phyloP scores from a whole-genome alignment of 1,139 yeast species.

The Magnusiomyces ingens region DNA sequence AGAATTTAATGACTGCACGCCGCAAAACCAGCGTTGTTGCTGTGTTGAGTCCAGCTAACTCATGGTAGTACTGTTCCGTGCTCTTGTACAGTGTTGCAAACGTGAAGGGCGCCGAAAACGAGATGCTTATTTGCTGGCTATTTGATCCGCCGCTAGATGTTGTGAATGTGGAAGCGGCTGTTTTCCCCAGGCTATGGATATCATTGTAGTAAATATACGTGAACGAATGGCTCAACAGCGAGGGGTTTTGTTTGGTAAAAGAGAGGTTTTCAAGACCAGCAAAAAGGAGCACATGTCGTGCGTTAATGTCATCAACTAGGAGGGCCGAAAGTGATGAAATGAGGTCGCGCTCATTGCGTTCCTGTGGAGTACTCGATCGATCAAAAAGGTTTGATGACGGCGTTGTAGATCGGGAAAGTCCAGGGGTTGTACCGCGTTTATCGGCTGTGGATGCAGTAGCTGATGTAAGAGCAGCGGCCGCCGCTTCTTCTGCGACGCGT shows the following conservation, averaged over 20 bases:
- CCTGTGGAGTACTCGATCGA: neutral
- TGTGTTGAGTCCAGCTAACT: neutral
- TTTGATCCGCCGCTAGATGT: too few species aligned
- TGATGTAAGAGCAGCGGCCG: too few species aligned
- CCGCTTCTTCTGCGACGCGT: too few species aligned
- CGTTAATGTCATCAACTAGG: neutral
- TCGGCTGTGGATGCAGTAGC: too few species aligned
- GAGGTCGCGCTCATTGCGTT: neutral
- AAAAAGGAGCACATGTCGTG: slow-evolving; percentile 2
- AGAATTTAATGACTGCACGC: neutral
- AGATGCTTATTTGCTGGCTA: too few species aligned
- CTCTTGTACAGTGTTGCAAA: neutral
- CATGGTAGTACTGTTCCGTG: neutral
- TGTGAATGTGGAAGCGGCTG: too few species aligned
- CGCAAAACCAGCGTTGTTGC: neutral
- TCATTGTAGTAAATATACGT: neutral
- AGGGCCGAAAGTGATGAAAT: neutral
- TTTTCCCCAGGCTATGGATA: neutral
- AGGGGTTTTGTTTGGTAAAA: neutral
- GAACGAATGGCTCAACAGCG: too few species aligned
- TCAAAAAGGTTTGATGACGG: neutral
- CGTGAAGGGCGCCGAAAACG: too few species aligned
- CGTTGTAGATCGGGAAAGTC: too few species aligned
- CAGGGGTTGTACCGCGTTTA: too few species aligned
- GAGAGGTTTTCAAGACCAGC: neutral